phyloP scores from a whole-genome alignment of 768 basidiomycete genomes.

The Russula sp. region DNA sequence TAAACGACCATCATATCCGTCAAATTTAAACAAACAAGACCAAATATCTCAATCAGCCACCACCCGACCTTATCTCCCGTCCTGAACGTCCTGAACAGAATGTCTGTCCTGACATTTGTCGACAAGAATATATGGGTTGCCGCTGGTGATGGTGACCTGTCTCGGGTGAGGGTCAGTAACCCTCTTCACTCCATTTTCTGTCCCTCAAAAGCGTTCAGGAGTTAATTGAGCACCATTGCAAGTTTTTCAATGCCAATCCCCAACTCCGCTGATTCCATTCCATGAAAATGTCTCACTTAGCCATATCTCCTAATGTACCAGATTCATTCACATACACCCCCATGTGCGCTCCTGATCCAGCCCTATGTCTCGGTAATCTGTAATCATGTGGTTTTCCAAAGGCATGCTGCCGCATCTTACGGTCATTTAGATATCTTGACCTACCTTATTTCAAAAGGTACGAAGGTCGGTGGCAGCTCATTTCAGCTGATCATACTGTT shows the following conservation, averaged over 20 bases:
- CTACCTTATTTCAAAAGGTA: conserved; percentile 75
- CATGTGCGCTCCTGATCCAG: conserved; percentile 47
- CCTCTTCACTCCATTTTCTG: not conserved
- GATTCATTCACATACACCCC: conserved; percentile 79
- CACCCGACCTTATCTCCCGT: not conserved
- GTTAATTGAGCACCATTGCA: conserved; percentile 50
- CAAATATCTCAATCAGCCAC: conserved; percentile 2
- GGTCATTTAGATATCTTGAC: conserved; percentile 71
- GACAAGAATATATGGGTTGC: conserved; percentile 88
- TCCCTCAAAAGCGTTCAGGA: too few relatives aligned
- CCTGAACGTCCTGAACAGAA: not conserved
- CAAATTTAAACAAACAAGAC: conserved; percentile 5
- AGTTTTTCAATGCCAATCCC: conserved; percentile 46
- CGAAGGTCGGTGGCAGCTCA: conserved; percentile 20
- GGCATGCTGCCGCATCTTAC: conserved; percentile 95
- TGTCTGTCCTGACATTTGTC: conserved; percentile 37
- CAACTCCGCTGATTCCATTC: conserved; percentile 17
- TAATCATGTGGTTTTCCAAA: conserved; percentile 35
- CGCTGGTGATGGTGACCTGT: conserved; percentile 83
- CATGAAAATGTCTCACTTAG: conserved; percentile 30
- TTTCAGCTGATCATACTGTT: conserved; percentile 6
- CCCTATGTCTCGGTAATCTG: not conserved
- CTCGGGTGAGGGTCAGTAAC: conserved; percentile 58
- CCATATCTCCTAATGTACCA: conserved; percentile 64
- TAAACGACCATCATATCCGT: conserved; percentile 13